Evolutionary conservation across 2,329 filamentous ascomycete genomes (phyloP), one percentile per base, ranked within the genome.

Genomic region (Pochonia chlamydosporia): DNA sequence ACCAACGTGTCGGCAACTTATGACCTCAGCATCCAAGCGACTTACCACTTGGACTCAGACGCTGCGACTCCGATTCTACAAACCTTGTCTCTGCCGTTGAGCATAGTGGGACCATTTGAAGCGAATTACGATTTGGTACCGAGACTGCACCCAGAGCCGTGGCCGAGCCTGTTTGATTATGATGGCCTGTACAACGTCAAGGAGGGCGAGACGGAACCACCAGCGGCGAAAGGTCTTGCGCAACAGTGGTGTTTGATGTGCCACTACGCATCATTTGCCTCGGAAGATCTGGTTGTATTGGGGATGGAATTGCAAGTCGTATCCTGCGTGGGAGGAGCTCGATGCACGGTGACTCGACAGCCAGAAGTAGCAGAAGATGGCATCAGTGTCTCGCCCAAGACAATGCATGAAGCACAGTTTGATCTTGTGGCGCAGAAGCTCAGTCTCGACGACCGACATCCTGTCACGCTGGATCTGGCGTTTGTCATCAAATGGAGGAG

Each of bases 71-170:
- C 85, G 1, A 85, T 97, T 33, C 81, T 84, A 31, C 92, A 95
- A 64, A 80, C 78, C 2, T 69, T 85, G 20, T 75, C 81, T 1
- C 76, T 87, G 33, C 82, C 85, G 45, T 65, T 97, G 5, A 78
- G 82, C 31, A 78, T 96, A 47, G 81, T 89, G 46, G 84, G 82
- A 43, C 89, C 92, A 0, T 97, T 99, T 57, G 90, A 96, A 67
- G 88, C 90, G 14, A 93, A 87, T 59, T 96, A 95, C 63, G 89
- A 95, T 52, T 81, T 97, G 52, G 76, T 84, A 11, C 90, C 93
- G 10, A 79, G 86, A 9, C 73, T 96, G 3, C 86, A 96, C 63
- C 66, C 77, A 0, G 84, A 86, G 42, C 74, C 81, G 3, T 99
- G 93, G 92, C 91, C 93, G 1, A 90, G 85, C 62, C 83, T 95